Evolutionary conservation across 768 basidiomycete species (phyloP).

Genomic region (Scleroderma bovista): DNA sequence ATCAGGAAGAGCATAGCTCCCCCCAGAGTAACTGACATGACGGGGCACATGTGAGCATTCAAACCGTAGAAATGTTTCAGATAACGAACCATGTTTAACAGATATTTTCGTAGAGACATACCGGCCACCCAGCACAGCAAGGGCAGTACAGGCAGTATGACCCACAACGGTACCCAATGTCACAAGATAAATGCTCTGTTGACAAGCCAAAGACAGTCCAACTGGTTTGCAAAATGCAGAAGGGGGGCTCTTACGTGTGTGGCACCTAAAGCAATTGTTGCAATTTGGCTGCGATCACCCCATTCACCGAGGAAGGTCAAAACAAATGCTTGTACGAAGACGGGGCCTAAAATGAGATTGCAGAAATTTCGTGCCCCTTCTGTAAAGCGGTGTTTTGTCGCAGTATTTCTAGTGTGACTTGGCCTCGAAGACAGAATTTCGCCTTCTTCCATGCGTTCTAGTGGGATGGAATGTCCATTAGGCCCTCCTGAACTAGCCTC

Average conservation of each 20-base stretch:
- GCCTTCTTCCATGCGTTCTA: conserved; percentile 78
- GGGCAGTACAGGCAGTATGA: conserved; percentile 78
- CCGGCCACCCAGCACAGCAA: conserved; percentile 91
- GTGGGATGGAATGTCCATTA: conserved; percentile 46
- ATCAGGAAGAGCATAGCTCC: conserved; percentile 80
- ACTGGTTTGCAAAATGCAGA: not conserved
- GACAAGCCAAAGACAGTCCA: not conserved
- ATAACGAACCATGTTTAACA: conserved; percentile 75
- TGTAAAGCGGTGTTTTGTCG: conserved; percentile 21
- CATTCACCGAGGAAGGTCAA: conserved; percentile 98
- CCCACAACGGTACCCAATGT: conserved; percentile 87
- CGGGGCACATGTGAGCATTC: not conserved
- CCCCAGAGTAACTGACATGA: conserved; percentile 68
- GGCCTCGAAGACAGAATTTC: conserved; percentile 13
- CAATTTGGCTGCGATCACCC: conserved; percentile 97
- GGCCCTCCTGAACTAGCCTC: conserved; percentile 46
- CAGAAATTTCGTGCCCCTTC: conserved; percentile 81
- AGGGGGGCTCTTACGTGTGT: conserved; percentile 65
- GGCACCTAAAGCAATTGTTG: conserved; percentile 92
- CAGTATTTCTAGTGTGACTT: conserved; percentile 12
- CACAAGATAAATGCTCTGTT: conserved; percentile 87
- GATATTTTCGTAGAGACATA: conserved; percentile 93
- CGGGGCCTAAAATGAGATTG: conserved; percentile 79
- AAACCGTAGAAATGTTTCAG: not conserved
- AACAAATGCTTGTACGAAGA: conserved; percentile 92